Evolutionary conservation across 805 yeast genomes (phyloP).

Genomic region (Pichia thaimueangensis): DNA sequence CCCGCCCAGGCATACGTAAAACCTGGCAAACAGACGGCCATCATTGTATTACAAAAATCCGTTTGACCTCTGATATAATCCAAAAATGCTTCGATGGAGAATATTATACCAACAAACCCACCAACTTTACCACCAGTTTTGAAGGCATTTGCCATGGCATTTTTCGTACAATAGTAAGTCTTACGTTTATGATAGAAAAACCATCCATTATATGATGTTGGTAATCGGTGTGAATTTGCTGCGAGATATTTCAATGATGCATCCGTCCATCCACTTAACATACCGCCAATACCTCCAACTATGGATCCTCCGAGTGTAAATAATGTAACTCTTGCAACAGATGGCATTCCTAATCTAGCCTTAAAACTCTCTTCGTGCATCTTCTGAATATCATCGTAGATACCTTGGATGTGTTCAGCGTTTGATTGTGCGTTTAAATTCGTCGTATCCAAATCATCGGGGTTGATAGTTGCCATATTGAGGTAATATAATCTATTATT

Average conservation of each 20-base stretch:
- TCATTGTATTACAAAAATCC: slow-evolving; percentile 59
- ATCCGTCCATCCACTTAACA: slow-evolving; percentile 49
- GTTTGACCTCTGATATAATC: slow-evolving; percentile 45
- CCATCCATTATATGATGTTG: slow-evolving; percentile 77
- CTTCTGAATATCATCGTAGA: slow-evolving; percentile 12
- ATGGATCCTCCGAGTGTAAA: slow-evolving; percentile 35
- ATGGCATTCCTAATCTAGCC: slow-evolving; percentile 42
- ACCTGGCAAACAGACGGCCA: slow-evolving; percentile 50
- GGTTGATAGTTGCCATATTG: slow-evolving; percentile 15
- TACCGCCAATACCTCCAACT: slow-evolving; percentile 49
- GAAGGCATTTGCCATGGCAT: slow-evolving; percentile 47
- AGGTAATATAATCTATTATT: too few species aligned
- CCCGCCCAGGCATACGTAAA: slow-evolving; percentile 41
- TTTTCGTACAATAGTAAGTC: slow-evolving; percentile 62
- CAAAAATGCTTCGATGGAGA: slow-evolving; percentile 55
- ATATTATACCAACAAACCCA: slow-evolving; percentile 40
- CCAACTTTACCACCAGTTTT: slow-evolving; percentile 37
- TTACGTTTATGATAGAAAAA: slow-evolving; percentile 80
- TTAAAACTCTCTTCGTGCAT: slow-evolving; percentile 14
- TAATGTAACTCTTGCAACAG: slow-evolving; percentile 39
- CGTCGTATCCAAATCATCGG: slow-evolving; percentile 13
- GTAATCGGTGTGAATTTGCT: slow-evolving; percentile 77
- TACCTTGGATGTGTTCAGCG: slow-evolving; percentile 12
- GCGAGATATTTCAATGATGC: slow-evolving; percentile 61
- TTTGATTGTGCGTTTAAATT: slow-evolving; percentile 12